phyloP scores from a whole-genome alignment of 176 grass and related monocot species.

The Hordeum vulgare region DNA sequence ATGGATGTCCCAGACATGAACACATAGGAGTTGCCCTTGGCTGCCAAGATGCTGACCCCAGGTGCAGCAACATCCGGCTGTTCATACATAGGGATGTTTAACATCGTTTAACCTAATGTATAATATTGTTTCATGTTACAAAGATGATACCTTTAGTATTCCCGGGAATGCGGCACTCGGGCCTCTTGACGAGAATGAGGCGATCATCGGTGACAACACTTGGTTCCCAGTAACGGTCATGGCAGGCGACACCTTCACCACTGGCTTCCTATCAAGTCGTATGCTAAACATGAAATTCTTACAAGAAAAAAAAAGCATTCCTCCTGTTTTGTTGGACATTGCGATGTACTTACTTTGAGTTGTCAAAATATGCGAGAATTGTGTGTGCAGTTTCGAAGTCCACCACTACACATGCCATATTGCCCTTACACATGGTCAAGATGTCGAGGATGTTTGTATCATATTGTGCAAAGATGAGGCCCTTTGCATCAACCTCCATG shows the following conservation, averaged over 20 bases:
- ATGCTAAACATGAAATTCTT: neutral
- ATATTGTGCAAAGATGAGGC: conserved; percentile 12
- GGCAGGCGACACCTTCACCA: neutral
- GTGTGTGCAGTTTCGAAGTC: neutral
- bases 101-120: too few relatives aligned
- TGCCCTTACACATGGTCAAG: neutral
- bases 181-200: neutral
- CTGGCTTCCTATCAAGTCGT: neutral
- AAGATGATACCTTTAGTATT: too few relatives aligned
- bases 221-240: neutral
- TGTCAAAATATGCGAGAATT: neutral
- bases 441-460: neutral
- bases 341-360: neutral
- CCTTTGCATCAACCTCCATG: neutral
- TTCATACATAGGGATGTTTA: too few relatives aligned
- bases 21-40: too few relatives aligned
- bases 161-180: too few relatives aligned
- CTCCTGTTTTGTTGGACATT: neutral
- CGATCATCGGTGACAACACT: conserved; percentile 5
- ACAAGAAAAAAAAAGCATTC: neutral
- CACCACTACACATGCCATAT: neutral
- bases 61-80: too few relatives aligned
- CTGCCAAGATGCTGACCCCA: too few relatives aligned
- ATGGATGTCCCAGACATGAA: too few relatives aligned
- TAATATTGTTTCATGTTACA: too few relatives aligned